These are phyloP conservation scores for Claviceps pusilla DNA, from an alignment of 2,329 filamentous ascomycete genomes.

Conservation along the genomic window DNA sequence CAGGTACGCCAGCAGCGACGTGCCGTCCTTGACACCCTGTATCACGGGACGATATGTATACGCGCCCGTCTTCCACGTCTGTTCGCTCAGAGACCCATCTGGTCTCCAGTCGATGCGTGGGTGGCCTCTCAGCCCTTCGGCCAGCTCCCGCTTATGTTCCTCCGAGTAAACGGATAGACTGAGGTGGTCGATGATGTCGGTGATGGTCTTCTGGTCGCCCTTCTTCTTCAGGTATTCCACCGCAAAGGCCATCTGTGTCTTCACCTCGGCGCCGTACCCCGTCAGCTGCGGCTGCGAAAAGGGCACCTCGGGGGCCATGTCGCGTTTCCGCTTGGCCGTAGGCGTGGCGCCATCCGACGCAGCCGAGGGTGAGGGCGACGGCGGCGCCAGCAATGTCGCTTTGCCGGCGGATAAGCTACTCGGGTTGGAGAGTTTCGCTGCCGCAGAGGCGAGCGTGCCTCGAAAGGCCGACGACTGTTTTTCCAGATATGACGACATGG, in stretches of 20 bases:
- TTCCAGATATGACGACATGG: constrained; percentile 49
- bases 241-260: constrained; percentile 78
- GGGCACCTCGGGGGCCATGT: constrained; percentile 34
- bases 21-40: constrained; percentile 58
- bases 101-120: constrained; percentile 43
- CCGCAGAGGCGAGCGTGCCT: constrained; percentile 46
- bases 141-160: constrained; percentile 47
- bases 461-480: constrained; percentile 49
- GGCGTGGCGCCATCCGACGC: constrained; percentile 47
- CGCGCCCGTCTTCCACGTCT: constrained; percentile 52
- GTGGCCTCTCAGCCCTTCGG: constrained; percentile 51
- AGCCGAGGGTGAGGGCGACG: constrained; percentile 47
- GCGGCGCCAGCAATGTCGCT: constrained; percentile 31
- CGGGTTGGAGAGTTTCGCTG: constrained; percentile 44
- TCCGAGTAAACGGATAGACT: constrained; percentile 51
- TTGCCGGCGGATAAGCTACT: constrained; percentile 28
- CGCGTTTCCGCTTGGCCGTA: constrained; percentile 46
- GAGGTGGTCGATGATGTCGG: constrained; percentile 67
- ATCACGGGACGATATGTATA: constrained; percentile 77
- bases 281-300: constrained; percentile 67
- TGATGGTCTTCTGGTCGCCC: constrained; percentile 51
- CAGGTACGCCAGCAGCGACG: constrained; percentile 64
- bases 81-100: constrained; percentile 44
- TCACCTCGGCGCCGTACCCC: constrained; percentile 62
- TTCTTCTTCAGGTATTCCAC: constrained; percentile 69